These are phyloP conservation scores for Pseudevernia furfuracea DNA, from an alignment of 495 filamentous ascomycete species.

Conservation along the genomic window DNA sequence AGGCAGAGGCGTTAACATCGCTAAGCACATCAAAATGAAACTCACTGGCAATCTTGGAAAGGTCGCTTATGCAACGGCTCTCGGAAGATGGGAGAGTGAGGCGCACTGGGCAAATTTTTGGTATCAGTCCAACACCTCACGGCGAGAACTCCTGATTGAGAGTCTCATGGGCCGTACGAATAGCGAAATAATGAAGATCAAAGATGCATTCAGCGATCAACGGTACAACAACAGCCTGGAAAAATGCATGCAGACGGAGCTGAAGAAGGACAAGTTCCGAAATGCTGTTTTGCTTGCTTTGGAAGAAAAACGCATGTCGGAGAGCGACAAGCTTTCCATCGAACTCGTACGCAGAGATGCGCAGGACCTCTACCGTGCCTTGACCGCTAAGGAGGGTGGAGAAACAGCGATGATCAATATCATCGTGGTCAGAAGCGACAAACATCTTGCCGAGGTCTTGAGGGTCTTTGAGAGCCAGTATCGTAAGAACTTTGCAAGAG, in stretches of 20 bases:
- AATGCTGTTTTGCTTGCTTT: conserved; percentile 78
- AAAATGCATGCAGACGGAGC: conserved; percentile 80
- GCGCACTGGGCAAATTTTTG: conserved; percentile 98
- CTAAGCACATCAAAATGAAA: conserved; percentile 83
- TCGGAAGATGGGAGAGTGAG: conserved; percentile 88
- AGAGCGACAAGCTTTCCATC: conserved; percentile 50
- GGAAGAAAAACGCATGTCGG: conserved; percentile 75
- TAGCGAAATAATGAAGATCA: conserved; percentile 80
- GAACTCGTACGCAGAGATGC: conserved; percentile 64
- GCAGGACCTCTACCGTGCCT: conserved; percentile 57
- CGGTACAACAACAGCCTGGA: conserved; percentile 78
- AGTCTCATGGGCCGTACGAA: conserved; percentile 83
- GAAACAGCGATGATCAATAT: conserved; percentile 88
- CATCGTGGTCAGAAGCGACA: conserved; percentile 69
- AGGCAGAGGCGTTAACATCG: conserved; percentile 82
- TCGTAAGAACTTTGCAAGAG: conserved; percentile 71
- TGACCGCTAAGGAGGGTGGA: conserved; percentile 69
- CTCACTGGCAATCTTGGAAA: conserved; percentile 80
- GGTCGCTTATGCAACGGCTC: conserved; percentile 78
- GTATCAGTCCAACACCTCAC: conserved; percentile 82
- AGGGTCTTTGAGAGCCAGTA: conserved; percentile 61
- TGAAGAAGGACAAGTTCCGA: conserved; percentile 92
- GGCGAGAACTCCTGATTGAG: conserved; percentile 86
- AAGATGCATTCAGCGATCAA: conserved; percentile 85
- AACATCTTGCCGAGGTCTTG: conserved; percentile 73